Conservation (phyloP, 2,329 filamentous ascomycete genomes). For the Plectosphaerella sp. region DNA sequence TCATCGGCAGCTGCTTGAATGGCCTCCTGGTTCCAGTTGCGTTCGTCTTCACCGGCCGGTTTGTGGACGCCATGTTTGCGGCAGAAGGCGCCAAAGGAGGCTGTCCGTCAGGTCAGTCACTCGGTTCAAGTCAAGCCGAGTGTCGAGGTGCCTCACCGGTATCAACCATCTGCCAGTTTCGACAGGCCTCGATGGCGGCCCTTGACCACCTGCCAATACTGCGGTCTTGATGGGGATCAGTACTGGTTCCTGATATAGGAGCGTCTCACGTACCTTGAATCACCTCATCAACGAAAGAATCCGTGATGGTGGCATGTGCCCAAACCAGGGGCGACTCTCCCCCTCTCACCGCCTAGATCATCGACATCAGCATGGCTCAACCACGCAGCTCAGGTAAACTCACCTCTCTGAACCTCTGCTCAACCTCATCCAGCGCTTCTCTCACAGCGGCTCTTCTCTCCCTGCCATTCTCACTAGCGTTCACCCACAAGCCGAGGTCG, state of each 20-base stretch:
- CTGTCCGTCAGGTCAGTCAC: slow-evolving; percentile 10
- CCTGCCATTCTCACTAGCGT: slow-evolving; percentile 33
- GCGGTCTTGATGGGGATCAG: too few relatives aligned
- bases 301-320: neutral
- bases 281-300: neutral
- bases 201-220: neutral
- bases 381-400: slow-evolving; percentile 4
- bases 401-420: slow-evolving; percentile 24
- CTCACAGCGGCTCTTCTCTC: slow-evolving; percentile 17
- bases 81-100: slow-evolving; percentile 36
- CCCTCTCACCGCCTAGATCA: neutral
- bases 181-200: slow-evolving; percentile 20
- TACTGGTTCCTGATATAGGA: too few relatives aligned
- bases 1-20: slow-evolving; percentile 29
- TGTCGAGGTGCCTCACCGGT: neutral
- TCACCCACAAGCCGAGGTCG: slow-evolving; percentile 37
- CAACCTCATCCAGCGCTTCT: slow-evolving; percentile 23
- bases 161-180: slow-evolving; percentile 8
- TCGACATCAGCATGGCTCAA: neutral
- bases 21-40: slow-evolving; percentile 42
- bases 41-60: slow-evolving; percentile 17
- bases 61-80: slow-evolving; percentile 30
- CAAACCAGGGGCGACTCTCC: neutral
- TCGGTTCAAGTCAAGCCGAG: neutral
- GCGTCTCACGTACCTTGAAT: slow-evolving; percentile 7